These are phyloP conservation scores for Boletus vermiculosoides DNA, from an alignment of 768 basidiomycete species.

Conservation along the genomic window DNA sequence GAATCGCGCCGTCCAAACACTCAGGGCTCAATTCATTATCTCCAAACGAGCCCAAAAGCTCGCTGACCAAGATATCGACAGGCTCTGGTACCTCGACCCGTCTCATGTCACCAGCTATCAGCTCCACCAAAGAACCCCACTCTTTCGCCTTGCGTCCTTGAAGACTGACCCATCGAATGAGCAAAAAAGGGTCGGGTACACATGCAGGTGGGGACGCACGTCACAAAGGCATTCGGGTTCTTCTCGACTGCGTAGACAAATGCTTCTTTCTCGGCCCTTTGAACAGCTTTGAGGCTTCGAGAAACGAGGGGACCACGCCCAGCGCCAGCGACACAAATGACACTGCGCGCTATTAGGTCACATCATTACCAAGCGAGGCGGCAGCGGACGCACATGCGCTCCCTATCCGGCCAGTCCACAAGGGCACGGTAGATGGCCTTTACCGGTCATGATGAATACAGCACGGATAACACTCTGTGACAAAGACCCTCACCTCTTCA, in stretches of 20 bases:
- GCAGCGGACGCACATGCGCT: constrained; percentile 56
- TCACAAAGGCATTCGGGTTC: constrained; percentile 93
- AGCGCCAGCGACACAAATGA: constrained; percentile 91
- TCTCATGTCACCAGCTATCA: constrained; percentile 97
- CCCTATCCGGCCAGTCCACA: constrained; percentile 59
- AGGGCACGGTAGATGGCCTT: constrained; percentile 84
- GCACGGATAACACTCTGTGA: constrained; percentile 11
- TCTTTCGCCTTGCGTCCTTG: constrained; percentile 79
- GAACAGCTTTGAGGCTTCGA: constrained; percentile 75
- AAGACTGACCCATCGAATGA: constrained; percentile 48
- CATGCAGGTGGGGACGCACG: constrained; percentile 54
- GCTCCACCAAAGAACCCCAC: constrained; percentile 77
- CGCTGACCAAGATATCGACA: constrained; percentile 92
- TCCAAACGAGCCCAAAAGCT: constrained; percentile 94
- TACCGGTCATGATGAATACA: constrained; percentile 10
- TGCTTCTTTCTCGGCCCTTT: constrained; percentile 60
- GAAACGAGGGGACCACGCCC: constrained; percentile 92
- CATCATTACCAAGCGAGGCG: constrained; percentile 11
- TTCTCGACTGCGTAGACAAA: constrained; percentile 91
- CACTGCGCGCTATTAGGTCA: constrained; percentile 42
- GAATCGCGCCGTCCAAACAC: constrained; percentile 92
- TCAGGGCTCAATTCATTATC: constrained; percentile 99
- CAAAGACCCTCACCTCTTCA: constrained; percentile 64
- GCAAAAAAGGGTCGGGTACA: constrained; percentile 11
- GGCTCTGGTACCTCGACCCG: constrained; percentile 76